A percentile compares a stretch with the other conserved stretches of the same genome.
Conservation (phyloP, 805 yeast species). For the Ogataea pilisensis region DNA sequence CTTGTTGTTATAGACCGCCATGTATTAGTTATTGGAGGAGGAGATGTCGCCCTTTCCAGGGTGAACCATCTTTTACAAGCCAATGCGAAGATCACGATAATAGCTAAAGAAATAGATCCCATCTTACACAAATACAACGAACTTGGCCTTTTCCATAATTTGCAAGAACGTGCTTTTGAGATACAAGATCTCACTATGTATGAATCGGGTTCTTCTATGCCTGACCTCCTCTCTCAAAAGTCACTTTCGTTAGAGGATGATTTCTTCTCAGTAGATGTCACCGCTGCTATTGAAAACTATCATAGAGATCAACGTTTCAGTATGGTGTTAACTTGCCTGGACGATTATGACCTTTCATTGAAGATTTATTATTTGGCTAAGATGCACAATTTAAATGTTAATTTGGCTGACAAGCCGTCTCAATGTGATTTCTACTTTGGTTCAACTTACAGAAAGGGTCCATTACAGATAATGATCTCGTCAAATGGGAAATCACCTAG, state of each 20-base stretch:
- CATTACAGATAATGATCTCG: constrained; percentile 74
- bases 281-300: constrained; percentile 31
- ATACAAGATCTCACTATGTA: constrained; percentile 48
- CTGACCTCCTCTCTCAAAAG: constrained; percentile 9
- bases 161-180: constrained; percentile 43
- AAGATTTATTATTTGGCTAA: constrained; percentile 50
- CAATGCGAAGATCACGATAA: constrained; percentile 64
- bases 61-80: constrained; percentile 65
- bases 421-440: constrained; percentile 86
- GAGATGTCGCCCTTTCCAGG: constrained; percentile 72
- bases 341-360: constrained; percentile 58
- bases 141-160: constrained; percentile 38
- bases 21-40: constrained; percentile 74
- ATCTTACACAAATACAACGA: constrained; percentile 32
- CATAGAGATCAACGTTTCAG: constrained; percentile 45
- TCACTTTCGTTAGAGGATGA: constrained; percentile 14
- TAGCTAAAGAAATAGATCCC: constrained; percentile 42
- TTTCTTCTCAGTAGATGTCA: constrained; percentile 27
- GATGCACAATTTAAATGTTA: constrained; percentile 51
- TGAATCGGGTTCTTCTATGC: constrained; percentile 23
- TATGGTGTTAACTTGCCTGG: constrained; percentile 69
- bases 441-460: constrained; percentile 67
- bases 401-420: constrained; percentile 82
- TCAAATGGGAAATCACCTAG: constrained; percentile 83
- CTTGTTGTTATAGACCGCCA: constrained; percentile 40